Evolutionary conservation across 78 protist species (phyloP).

Genomic region (Goniomonas avonlea): DNA sequence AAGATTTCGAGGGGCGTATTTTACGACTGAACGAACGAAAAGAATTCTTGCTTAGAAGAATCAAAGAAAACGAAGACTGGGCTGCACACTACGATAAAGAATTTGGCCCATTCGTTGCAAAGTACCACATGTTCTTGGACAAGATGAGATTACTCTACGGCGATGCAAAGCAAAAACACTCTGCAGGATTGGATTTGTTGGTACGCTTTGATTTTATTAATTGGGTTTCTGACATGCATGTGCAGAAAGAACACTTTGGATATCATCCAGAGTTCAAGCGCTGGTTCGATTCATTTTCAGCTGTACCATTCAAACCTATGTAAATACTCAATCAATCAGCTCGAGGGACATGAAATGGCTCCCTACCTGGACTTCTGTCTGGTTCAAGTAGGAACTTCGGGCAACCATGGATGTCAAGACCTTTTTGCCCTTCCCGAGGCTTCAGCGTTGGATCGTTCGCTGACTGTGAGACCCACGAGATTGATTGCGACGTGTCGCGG

Average conservation of each 20-base stretch:
- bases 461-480: no score
- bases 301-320: neutral
- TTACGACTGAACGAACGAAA: neutral
- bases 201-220: neutral
- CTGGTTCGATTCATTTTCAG: conserved; percentile 2
- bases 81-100: conserved; percentile 14
- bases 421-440: no score
- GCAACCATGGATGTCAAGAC: no score
- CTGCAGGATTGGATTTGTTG: no score
- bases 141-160: neutral
- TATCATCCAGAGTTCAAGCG: conserved; percentile 24
- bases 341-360: no score
- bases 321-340: no score
- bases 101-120: conserved; percentile 1
- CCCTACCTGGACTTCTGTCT: no score
- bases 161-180: no score
- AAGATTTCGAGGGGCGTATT: neutral
- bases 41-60: neutral
- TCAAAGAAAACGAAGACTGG: neutral
- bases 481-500: no score
- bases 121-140: conserved; percentile 1
- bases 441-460: no score
- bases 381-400: no score
- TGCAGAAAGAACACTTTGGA: neutral
- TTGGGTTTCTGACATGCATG: neutral